Evolutionary conservation across 495 filamentous ascomycete species (phyloP).

Genomic region (Clavariopsis aquatica): DNA sequence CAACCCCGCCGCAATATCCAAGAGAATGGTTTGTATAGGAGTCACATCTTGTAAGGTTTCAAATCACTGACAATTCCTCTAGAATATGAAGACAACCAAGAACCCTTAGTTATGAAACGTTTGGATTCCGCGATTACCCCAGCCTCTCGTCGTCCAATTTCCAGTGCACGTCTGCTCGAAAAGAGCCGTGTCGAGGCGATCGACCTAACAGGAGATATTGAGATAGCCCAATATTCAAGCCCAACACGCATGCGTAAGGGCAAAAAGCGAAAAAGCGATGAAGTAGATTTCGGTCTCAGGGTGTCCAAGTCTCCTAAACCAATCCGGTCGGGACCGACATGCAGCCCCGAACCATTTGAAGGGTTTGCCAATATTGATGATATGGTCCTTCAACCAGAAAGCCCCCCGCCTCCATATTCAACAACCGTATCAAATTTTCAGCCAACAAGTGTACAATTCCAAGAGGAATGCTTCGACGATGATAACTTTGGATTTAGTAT

Average conservation of each 20-base stretch:
- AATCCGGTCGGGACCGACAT: background rate
- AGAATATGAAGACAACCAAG: background rate
- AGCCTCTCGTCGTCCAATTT: background rate
- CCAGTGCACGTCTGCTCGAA: background rate
- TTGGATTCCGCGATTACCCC: background rate
- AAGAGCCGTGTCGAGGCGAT: slow-evolving; percentile 58
- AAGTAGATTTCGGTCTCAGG: slow-evolving; percentile 52
- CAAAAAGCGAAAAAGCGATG: slow-evolving; percentile 75
- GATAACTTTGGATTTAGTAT: slow-evolving; percentile 6
- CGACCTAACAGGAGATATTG: slow-evolving; percentile 65
- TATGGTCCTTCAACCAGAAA: slow-evolving; percentile 16
- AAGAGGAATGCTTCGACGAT: slow-evolving; percentile 4
- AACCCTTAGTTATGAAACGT: background rate
- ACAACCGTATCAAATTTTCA: slow-evolving; percentile 6
- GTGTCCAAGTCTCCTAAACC: slow-evolving; percentile 12
- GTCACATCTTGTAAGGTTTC: background rate
- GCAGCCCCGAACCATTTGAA: background rate
- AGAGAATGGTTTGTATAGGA: background rate
- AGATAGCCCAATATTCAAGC: slow-evolving; percentile 1
- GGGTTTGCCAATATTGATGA: slow-evolving; percentile 44
- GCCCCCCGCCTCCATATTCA: slow-evolving; percentile 37
- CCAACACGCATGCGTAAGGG: slow-evolving; percentile 50
- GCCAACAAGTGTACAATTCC: background rate
- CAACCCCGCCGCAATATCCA: background rate
- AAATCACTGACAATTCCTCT: background rate